A percentile compares a stretch with the other conserved stretches of the same genome.
Evolutionary conservation across 345 rosid species (phyloP).

Genomic region (Eucalyptus lansdowneana): DNA sequence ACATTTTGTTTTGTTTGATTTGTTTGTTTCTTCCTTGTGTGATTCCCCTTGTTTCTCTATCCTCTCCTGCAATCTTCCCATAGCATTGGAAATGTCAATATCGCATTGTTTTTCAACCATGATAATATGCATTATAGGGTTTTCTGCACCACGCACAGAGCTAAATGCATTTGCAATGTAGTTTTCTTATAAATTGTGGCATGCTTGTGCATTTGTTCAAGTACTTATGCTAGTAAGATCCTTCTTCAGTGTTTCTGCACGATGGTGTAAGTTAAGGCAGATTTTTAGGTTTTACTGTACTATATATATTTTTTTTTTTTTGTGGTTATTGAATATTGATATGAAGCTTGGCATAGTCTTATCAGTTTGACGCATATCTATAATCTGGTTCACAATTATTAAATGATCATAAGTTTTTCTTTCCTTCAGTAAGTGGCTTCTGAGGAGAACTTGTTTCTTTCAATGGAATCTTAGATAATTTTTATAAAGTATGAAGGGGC

Average conservation of each 20-base stretch:
- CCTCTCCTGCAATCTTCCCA: not conserved
- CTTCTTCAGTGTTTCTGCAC: not conserved
- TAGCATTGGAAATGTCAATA: not conserved
- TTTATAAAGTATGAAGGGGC: not conserved
- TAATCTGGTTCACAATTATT: not conserved
- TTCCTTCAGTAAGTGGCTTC: not conserved
- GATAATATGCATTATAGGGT: not conserved
- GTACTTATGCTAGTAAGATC: not conserved
- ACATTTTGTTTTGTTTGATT: not conserved
- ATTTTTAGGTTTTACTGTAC: not conserved
- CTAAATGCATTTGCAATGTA: not conserved
- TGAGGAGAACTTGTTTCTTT: not conserved
- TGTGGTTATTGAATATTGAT: not conserved
- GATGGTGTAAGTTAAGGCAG: not conserved
- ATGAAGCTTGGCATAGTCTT: not conserved
- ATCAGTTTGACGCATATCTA: not conserved
- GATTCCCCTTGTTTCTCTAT: not conserved
- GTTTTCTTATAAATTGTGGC: not conserved
- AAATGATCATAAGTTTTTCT: not conserved
- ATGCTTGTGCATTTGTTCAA: not conserved
- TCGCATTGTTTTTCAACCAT: not conserved
- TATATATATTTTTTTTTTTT: not conserved
- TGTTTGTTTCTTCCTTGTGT: not conserved
- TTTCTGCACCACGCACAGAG: not conserved
- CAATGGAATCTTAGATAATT: not conserved